Evolutionary conservation across 75 land plant species (phyloP).

Genomic region (Gnetum montanum): DNA sequence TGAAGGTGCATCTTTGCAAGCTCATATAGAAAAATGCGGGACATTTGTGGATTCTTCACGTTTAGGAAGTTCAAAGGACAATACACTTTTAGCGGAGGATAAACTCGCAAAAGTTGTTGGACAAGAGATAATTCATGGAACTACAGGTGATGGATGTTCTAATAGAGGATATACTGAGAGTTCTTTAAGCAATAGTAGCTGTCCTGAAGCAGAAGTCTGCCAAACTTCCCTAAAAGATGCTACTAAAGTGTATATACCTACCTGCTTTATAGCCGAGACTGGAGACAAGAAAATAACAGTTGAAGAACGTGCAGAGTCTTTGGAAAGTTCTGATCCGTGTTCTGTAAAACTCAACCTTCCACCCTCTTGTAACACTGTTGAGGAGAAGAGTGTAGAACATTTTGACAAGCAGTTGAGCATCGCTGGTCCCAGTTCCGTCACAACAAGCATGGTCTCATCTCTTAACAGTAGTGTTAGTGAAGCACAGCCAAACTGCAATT

Average conservation of each 20-base stretch:
- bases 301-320: neutral
- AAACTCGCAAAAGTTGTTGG: neutral
- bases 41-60: neutral
- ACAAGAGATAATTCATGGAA: neutral
- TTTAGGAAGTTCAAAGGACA: no score
- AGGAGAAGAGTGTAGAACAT: neutral
- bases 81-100: no score
- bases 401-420: neutral
- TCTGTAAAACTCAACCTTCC: neutral
- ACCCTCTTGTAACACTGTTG: neutral
- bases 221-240: neutral
- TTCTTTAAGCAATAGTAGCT: constrained; percentile 4
- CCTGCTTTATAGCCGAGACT: neutral
- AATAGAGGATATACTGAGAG: neutral
- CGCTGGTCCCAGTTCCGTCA: constrained; percentile 3
- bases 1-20: neutral
- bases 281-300: neutral
- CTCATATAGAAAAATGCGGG: constrained; percentile 5
- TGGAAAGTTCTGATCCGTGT: constrained; percentile 1
- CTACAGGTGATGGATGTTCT: neutral
- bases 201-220: constrained; percentile 7
- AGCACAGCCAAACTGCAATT: neutral
- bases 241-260: neutral
- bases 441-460: constrained; percentile 6
- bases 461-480: constrained; percentile 2